Conservation (phyloP, 169 alveolate species). For the Plasmodium berghei region DNA sequence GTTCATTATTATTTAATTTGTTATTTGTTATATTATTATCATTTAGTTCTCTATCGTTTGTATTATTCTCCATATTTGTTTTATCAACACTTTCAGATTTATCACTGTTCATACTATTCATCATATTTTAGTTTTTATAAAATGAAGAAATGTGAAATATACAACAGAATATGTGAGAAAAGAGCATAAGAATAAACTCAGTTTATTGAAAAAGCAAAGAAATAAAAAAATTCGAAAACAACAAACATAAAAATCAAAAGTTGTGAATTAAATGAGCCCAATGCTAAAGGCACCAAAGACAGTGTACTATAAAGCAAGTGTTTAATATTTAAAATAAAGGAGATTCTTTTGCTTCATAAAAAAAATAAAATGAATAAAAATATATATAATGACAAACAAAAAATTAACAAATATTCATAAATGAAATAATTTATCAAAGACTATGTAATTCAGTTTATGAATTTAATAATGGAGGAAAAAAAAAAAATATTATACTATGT, state of each 20-base stretch:
- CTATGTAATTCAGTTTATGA: slow-evolving; percentile 6
- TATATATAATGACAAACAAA: background rate
- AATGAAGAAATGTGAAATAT: background rate
- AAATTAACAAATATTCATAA: slow-evolving; percentile 24
- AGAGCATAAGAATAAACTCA: background rate
- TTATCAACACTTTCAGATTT: slow-evolving; percentile 7
- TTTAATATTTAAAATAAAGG: background rate
- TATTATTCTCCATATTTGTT: background rate
- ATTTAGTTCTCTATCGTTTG: background rate
- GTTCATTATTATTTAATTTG: background rate
- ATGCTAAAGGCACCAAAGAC: background rate
- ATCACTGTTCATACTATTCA: slow-evolving; percentile 9
- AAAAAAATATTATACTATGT: background rate
- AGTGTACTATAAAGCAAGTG: background rate
- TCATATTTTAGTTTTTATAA: slow-evolving; percentile 17
- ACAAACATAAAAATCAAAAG: too few relatives aligned
- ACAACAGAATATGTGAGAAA: background rate
- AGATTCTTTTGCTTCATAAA: background rate
- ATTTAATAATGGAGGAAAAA: background rate
- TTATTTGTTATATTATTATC: slow-evolving; percentile 8
- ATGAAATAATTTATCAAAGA: slow-evolving; percentile 4
- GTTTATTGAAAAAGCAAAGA: background rate
- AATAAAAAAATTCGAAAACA: background rate
- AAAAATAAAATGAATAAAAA: background rate
- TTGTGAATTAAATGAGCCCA: too few relatives aligned